Evolutionary conservation across 768 basidiomycete genomes (phyloP).

Genomic region (Coprinellus micaceus): DNA sequence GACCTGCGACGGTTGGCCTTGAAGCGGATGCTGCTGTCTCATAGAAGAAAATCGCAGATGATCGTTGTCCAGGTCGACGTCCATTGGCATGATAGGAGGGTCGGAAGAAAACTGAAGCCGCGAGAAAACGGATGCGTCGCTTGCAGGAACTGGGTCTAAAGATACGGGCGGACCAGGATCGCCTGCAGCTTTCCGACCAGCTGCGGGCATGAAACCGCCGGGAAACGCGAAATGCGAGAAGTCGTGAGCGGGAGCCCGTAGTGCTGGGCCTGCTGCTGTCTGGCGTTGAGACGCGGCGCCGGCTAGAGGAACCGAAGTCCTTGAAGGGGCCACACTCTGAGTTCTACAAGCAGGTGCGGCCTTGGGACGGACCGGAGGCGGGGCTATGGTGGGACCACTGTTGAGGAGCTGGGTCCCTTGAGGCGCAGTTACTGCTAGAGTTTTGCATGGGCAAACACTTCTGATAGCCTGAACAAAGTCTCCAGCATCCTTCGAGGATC

Average conservation of each 20-base stretch:
- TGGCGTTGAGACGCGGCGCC: neutral
- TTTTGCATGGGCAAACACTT: constrained; percentile 72
- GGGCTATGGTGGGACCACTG: neutral
- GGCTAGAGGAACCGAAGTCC: neutral
- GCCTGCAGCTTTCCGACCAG: too few species aligned
- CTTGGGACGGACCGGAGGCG: too few species aligned
- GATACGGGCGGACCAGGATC: too few species aligned
- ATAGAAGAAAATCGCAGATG: neutral
- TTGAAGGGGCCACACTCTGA: neutral
- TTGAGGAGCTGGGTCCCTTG: neutral
- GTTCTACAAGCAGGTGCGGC: too few species aligned
- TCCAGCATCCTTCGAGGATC: constrained; percentile 41
- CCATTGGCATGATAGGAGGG: too few species aligned
- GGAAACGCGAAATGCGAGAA: too few species aligned
- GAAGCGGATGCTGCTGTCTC: neutral
- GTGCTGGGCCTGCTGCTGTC: neutral
- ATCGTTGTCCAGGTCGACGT: too few species aligned
- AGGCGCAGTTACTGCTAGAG: constrained; percentile 34
- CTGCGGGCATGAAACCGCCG: too few species aligned
- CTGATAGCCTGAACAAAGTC: constrained; percentile 63
- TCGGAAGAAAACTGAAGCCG: too few species aligned
- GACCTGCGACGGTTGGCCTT: neutral
- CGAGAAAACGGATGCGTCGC: too few species aligned
- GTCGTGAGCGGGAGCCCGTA: neutral
- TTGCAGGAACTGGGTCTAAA: neutral